Evolutionary conservation across 306 rosid species (phyloP), one percentile per base, ranked within the genome.

Genomic region (Adenanthera pavonina): DNA sequence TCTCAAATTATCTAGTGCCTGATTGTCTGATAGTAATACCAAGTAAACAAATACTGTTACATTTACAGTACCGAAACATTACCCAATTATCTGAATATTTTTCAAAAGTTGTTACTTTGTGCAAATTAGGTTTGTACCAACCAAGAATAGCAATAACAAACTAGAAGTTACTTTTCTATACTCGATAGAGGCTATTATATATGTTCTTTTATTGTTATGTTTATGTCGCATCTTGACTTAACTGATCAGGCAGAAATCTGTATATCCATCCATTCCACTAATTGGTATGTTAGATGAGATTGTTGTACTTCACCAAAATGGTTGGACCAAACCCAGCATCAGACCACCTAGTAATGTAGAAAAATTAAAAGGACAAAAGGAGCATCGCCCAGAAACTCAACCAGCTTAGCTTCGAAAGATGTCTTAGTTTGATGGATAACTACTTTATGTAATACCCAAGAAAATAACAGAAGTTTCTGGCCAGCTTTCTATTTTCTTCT

Each of bases 311-410:
- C 14, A 89, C 84, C 86, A 79, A 52, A 53, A 75, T 84, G 82
- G 88, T 72, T 86, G 84, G 85, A 89, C 91, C 94, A 91, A 89
- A 87, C 85, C 77, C 67, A 75, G 79, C 33, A 41, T 72, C 85
- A 44, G 69, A 66, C 77, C 80, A 85, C 83, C 80, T 69, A 76
- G 80, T 71, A 62, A 74, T 74, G 51, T 68, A 73, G 71, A 85
- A 78, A 74, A 54, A 59, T 20, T 38, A 52, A 67, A 25, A 78
- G 12, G 3, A 48, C 30, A 14, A 33, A 30, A 33, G 52, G 59
- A 79, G 69, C 62, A 78, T 52, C 74, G 49, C 20, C 79, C 69
- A 15, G 75, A 72, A 83, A 74, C 77, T 17, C 56, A 54, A 62
- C 83, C 64, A 71, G 82, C 90, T 88, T 86, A 53, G 87, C 81